phyloP scores from a whole-genome alignment of 345 rosid species.

The Xanthoceras sorbifolium region DNA sequence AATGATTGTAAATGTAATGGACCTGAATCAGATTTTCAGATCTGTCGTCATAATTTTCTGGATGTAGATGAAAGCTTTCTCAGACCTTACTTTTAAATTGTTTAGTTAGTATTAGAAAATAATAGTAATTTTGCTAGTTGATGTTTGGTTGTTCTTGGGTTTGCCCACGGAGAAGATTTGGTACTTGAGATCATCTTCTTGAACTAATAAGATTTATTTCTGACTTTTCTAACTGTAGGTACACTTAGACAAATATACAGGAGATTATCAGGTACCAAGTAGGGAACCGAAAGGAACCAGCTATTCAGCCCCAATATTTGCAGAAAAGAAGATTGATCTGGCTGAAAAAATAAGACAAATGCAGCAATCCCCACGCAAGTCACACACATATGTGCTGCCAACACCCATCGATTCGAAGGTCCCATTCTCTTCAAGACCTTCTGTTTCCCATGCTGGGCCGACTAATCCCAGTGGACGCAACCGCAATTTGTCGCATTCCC shows the following conservation, averaged over 20 bases:
- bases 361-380: constrained; percentile 44
- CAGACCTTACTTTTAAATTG: not conserved
- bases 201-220: constrained; percentile 1
- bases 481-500: constrained; percentile 73
- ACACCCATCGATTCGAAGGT: constrained; percentile 64
- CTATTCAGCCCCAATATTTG: constrained; percentile 85
- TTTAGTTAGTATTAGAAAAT: constrained; percentile 2
- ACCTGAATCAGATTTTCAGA: not conserved
- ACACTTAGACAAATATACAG: constrained; percentile 49
- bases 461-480: constrained; percentile 38
- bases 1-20: not conserved
- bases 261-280: constrained; percentile 38
- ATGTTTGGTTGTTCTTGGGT: not conserved
- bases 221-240: constrained; percentile 42
- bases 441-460: constrained; percentile 46
- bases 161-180: not conserved
- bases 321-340: constrained; percentile 67
- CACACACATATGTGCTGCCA: constrained; percentile 75
- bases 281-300: constrained; percentile 61
- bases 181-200: not conserved
- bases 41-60: not conserved
- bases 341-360: constrained; percentile 59
- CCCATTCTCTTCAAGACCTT: constrained; percentile 44
- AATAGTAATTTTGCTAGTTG: not conserved
- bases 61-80: not conserved